Evolutionary conservation across 2,329 filamentous ascomycete species (phyloP).

Genomic region (Xylaria sp.): DNA sequence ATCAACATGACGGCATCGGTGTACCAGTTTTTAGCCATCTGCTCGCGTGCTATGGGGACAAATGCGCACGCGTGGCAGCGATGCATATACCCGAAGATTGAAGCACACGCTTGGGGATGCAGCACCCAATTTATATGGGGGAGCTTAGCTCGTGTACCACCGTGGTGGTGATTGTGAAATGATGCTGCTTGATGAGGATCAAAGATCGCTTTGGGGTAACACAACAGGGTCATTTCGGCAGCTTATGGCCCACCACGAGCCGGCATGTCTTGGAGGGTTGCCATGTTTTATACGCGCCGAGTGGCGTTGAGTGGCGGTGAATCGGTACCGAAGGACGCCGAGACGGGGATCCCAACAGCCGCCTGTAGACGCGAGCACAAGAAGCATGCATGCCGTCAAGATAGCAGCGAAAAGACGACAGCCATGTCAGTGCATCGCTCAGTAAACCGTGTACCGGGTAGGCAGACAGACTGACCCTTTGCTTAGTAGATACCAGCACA

Average conservation of each 20-base stretch:
- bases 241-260: neutral
- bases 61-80: conserved; percentile 15
- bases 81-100: conserved; percentile 23
- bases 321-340: conserved; percentile 31
- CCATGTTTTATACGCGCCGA: conserved; percentile 9
- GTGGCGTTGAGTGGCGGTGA: conserved; percentile 15
- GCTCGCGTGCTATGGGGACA: conserved; percentile 12
- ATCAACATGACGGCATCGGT: neutral
- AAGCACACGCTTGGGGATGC: conserved; percentile 3
- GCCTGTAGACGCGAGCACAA: conserved; percentile 17
- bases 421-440: neutral
- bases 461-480: too few species aligned
- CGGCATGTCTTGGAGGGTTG: conserved; percentile 10
- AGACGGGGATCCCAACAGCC: conserved; percentile 30
- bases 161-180: conserved; percentile 31
- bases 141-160: conserved; percentile 33
- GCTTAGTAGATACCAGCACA: too few species aligned
- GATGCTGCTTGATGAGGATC: neutral
- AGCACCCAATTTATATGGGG: conserved; percentile 8
- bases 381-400: conserved; percentile 25
- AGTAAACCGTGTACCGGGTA: neutral
- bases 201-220: neutral
- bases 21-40: neutral
- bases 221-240: conserved; percentile 11
- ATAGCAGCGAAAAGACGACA: neutral